These are phyloP conservation scores for Gomphus sp. DNA, from an alignment of 1,284 basidiomycete genomes.

Conservation along the genomic window DNA sequence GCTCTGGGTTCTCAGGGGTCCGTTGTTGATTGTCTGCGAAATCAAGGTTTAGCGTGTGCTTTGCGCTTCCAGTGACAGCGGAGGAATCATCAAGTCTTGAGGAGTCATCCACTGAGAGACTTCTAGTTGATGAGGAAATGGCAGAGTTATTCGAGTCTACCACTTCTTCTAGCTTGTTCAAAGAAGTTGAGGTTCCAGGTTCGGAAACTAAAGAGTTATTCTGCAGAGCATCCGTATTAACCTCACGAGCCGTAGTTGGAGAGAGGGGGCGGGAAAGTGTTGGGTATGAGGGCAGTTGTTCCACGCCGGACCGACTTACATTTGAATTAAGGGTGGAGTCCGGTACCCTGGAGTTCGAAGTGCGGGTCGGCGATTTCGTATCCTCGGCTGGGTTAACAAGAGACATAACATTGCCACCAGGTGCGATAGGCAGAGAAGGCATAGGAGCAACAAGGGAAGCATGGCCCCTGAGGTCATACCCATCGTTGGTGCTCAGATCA, in stretches of 20 bases:
- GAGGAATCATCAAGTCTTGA: not conserved
- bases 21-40: not conserved
- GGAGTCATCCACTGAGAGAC: not conserved
- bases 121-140: not conserved
- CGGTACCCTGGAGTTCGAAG: not conserved
- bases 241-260: not conserved
- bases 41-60: not conserved
- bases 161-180: not conserved
- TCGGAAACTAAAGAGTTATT: not conserved
- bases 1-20: not conserved
- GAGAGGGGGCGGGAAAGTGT: not conserved
- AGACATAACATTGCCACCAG: not conserved
- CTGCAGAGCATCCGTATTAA: not conserved
- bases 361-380: not conserved
- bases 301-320: not conserved
- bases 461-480: not conserved
- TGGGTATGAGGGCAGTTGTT: not conserved
- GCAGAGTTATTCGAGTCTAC: not conserved
- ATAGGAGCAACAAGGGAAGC: not conserved
- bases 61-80: not conserved
- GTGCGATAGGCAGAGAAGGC: not conserved
- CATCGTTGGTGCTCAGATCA: slow-evolving; percentile 17
- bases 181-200: not conserved
- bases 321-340: not conserved
- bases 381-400: not conserved